These are phyloP conservation scores for Hanseniaspora jakobsenii DNA, from an alignment of 805 yeast species.

Conservation along the genomic window DNA sequence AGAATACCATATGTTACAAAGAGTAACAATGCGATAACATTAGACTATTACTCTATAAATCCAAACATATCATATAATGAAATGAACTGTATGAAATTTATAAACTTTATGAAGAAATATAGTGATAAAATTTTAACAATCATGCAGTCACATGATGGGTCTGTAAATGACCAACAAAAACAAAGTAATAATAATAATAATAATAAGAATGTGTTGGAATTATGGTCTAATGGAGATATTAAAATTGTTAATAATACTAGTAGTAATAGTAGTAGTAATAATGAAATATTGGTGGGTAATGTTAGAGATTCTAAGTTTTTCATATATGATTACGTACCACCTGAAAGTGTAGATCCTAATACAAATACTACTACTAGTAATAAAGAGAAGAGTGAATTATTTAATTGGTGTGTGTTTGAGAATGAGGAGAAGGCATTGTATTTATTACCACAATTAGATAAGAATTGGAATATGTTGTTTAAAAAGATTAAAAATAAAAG, in stretches of 20 bases:
- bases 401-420: conserved; percentile 11
- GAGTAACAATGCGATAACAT: neutral
- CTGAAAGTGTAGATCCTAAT: neutral
- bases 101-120: conserved; percentile 33
- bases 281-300: neutral
- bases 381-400: neutral
- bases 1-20: conserved; percentile 9
- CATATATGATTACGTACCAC: conserved; percentile 9
- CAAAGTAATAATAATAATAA: conserved; percentile 32
- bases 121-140: conserved; percentile 26
- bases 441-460: conserved; percentile 5
- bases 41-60: conserved; percentile 4
- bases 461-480: conserved; percentile 12
- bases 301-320: neutral
- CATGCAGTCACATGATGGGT: no score
- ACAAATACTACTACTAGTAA: no score
- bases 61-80: conserved; percentile 25
- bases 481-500: conserved; percentile 4
- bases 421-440: neutral
- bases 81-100: conserved; percentile 43
- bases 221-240: neutral
- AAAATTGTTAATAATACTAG: neutral
- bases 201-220: neutral
- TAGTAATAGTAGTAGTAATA: no score
- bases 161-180: no score